A percentile compares a stretch with the other conserved stretches of the same genome.
Conservation (phyloP, 768 basidiomycete genomes). For the Coprinellus micaceus region DNA sequence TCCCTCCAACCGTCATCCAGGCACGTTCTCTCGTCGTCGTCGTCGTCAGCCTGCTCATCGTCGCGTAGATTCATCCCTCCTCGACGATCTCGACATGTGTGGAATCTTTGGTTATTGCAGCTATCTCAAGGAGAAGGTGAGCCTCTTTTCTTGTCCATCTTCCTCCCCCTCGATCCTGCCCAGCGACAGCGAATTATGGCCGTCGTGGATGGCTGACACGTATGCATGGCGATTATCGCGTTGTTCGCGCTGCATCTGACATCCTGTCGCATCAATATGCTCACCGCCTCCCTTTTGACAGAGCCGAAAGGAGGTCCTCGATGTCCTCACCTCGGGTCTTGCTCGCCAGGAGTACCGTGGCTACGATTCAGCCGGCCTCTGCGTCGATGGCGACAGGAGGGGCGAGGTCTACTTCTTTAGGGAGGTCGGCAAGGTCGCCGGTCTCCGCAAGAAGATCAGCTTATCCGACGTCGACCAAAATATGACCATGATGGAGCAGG, state of each 20-base stretch:
- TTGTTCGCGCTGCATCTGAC: conserved; percentile 2
- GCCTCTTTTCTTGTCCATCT: conserved; percentile 22
- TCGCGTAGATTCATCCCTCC: conserved; percentile 3
- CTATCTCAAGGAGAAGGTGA: conserved; percentile 89
- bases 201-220: not conserved
- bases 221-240: not conserved
- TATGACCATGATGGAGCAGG: conserved; percentile 79
- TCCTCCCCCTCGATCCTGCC: conserved; percentile 1
- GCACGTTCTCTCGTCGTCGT: conserved; percentile 15
- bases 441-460: conserved; percentile 85
- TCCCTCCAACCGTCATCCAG: conserved; percentile 14
- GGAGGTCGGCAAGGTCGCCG: conserved; percentile 96
- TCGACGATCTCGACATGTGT: conserved; percentile 54
- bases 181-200: not conserved
- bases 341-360: conserved; percentile 97
- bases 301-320: conserved; percentile 88
- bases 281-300: conserved; percentile 32
- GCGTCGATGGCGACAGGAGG: conserved; percentile 86
- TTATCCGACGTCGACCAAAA: conserved; percentile 55
- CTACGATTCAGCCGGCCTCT: conserved; percentile 91
- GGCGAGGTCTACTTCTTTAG: conserved; percentile 84
- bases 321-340: conserved; percentile 87
- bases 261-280: conserved; percentile 1
- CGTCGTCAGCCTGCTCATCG: not conserved
- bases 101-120: conserved; percentile 98